Evolutionary conservation across 768 basidiomycete species (phyloP), one percentile per base, ranked within the genome.

Genomic region (Dioszegia hungarica): DNA sequence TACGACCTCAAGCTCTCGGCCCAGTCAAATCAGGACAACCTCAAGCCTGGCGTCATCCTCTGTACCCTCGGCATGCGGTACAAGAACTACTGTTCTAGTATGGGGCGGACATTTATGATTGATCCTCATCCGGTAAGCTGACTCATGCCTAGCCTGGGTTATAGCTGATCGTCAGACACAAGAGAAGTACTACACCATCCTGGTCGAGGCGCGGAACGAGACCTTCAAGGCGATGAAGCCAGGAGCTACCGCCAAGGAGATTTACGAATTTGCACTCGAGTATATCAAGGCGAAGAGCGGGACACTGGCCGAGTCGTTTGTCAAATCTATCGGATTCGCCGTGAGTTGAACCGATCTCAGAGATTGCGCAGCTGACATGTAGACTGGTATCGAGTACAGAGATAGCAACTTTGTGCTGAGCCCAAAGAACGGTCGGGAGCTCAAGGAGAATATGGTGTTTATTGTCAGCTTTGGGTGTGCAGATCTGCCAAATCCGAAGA

Each of bases 381-480:
- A 97, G 93, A 97, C 86, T 75, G 94, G 94, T 5, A 84, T 97
- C 72, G 94, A 99, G 75, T 97, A 93, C 78, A 85, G 92, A 38
- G 94, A 99, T 71, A 84, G 86, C 10, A 80, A 85, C 0, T 95
- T 92, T 73, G 77, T 92, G 12, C 79, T 98, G 34, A 87, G 86
- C 4, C 61, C 85, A 8, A 98, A 94, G 79, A 94, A 90, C 67
- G 78, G 77, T 6, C 84, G 86, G 10, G 78, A 77, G 14, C 73
- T 97, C 46, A 85, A 83, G 68, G 79, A 85, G 51, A 85, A 86
- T 68, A 95, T 94, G 92, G 82, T 89, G 25, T 80, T 95, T 73
- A 89, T 86, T 69, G 79, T 99, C 31, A 82, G 83, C 19, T 80
- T 98, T 46, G 92, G 92, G 2, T 91, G 98, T 75, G 81, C 85